Conservation (phyloP, 2,329 filamentous ascomycete species). For the Exophiala sp. region DNA sequence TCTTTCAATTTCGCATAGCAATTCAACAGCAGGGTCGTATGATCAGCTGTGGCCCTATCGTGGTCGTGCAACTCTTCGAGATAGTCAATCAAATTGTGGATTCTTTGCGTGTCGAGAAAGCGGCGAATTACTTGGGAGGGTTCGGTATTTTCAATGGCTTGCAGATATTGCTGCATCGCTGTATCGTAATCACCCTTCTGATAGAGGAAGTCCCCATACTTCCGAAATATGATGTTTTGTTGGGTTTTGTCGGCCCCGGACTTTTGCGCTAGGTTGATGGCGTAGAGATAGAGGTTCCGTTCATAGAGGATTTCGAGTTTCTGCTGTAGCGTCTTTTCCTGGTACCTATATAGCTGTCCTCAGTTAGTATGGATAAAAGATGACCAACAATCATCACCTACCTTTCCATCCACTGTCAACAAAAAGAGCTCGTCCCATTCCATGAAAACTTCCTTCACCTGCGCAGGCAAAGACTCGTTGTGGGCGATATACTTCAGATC, state of each 20-base stretch:
- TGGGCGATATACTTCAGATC: constrained; percentile 86
- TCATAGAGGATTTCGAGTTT: constrained; percentile 91
- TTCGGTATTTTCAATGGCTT: constrained; percentile 91
- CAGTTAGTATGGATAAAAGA: constrained; percentile 24
- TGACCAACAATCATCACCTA: constrained; percentile 38
- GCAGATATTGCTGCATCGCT: constrained; percentile 97
- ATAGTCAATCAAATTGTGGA: constrained; percentile 96
- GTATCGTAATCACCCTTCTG: constrained; percentile 94
- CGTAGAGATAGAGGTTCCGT: constrained; percentile 82
- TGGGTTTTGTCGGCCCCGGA: constrained; percentile 71
- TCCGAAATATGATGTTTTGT: constrained; percentile 86
- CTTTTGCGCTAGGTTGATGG: constrained; percentile 89
- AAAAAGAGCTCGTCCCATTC: constrained; percentile 90
- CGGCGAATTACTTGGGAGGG: constrained; percentile 95
- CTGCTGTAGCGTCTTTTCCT: constrained; percentile 84
- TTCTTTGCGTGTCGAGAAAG: constrained; percentile 94
- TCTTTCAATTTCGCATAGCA: constrained; percentile 98
- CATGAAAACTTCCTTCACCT: constrained; percentile 71
- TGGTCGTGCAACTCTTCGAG: constrained; percentile 94
- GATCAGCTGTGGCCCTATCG: constrained; percentile 85
- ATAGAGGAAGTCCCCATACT: constrained; percentile 90
- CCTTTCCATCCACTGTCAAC: constrained; percentile 88
- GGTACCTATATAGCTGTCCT: constrained; percentile 71
- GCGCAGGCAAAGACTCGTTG: constrained; percentile 74
- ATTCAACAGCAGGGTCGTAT: constrained; percentile 89